Conservation (phyloP, 2,329 filamentous ascomycete genomes). For the Stachybotrys chlorohalonatus region DNA sequence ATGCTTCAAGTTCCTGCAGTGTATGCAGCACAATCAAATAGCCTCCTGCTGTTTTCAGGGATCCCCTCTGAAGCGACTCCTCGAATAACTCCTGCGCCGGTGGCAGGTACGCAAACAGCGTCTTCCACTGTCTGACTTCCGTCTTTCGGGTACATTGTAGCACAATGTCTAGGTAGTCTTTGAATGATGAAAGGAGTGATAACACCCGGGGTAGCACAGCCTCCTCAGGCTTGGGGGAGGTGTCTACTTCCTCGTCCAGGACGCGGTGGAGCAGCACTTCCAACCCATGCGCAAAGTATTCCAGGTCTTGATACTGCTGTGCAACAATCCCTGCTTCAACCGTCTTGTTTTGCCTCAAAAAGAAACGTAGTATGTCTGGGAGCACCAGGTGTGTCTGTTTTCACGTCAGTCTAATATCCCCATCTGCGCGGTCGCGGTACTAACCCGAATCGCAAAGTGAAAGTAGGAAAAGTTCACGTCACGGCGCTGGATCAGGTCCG, state of each 20-base stretch:
- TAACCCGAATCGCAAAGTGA: constrained; percentile 77
- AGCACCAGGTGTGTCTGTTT: constrained; percentile 81
- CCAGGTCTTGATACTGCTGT: constrained; percentile 75
- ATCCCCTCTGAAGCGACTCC: constrained; percentile 75
- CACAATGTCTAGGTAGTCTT: constrained; percentile 86
- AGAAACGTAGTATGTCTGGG: constrained; percentile 74
- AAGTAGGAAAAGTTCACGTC: constrained; percentile 88
- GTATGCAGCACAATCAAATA: constrained; percentile 95
- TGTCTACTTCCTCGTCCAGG: constrained; percentile 87
- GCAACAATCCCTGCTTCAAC: constrained; percentile 73
- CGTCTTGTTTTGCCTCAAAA: constrained; percentile 68
- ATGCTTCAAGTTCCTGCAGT: constrained; percentile 58
- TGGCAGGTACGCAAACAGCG: constrained; percentile 83
- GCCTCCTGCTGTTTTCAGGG: constrained; percentile 88
- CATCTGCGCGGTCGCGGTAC: constrained; percentile 18
- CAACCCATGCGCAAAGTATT: constrained; percentile 87
- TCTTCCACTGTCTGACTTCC: constrained; percentile 89
- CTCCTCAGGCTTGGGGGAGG: constrained; percentile 51
- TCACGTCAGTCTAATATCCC: constrained; percentile 2
- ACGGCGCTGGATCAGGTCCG: constrained; percentile 84
- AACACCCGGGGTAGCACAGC: constrained; percentile 55
- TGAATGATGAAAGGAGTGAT: constrained; percentile 61
- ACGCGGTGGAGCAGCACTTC: constrained; percentile 90
- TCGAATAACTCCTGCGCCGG: constrained; percentile 90
- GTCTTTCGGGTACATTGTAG: constrained; percentile 97